A percentile compares a stretch with the other conserved stretches of the same genome.
phyloP scores from a whole-genome alignment of 1,284 basidiomycete species.

The Pterulicium gracile region DNA sequence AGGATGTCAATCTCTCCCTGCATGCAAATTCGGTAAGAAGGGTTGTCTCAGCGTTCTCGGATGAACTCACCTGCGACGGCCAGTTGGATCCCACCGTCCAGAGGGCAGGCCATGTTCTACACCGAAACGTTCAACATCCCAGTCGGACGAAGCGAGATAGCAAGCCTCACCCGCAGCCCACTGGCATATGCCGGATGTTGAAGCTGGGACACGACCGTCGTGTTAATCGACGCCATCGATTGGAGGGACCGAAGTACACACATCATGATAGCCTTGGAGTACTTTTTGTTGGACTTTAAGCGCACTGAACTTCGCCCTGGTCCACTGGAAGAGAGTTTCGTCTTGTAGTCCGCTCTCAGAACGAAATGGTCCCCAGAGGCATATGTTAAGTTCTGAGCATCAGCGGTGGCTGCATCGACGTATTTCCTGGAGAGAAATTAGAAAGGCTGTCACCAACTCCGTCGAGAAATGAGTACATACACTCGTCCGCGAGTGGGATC shows the following conservation, averaged over 20 bases:
- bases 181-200: constrained; percentile 42
- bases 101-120: constrained; percentile 41
- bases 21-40: neutral
- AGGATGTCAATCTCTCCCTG: constrained; percentile 57
- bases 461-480: constrained; percentile 23
- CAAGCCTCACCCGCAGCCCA: constrained; percentile 50
- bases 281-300: constrained; percentile 38
- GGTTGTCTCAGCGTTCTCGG: too few relatives aligned
- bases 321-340: constrained; percentile 29
- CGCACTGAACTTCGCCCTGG: constrained; percentile 53
- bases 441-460: constrained; percentile 4
- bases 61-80: constrained; percentile 28
- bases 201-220: constrained; percentile 25
- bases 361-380: constrained; percentile 34
- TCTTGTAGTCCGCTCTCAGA: constrained; percentile 42
- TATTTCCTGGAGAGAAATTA: constrained; percentile 31
- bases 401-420: constrained; percentile 34
- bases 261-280: constrained; percentile 45
- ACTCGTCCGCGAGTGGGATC: constrained; percentile 58
- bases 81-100: constrained; percentile 38
- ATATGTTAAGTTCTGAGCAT: constrained; percentile 34
- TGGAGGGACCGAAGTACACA: constrained; percentile 14
- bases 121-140: neutral
- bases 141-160: constrained; percentile 1
- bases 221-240: neutral